phyloP scores from a whole-genome alignment of 192 early-diverging fungal genomes.

The Jimgerdemannia flammicorona region DNA sequence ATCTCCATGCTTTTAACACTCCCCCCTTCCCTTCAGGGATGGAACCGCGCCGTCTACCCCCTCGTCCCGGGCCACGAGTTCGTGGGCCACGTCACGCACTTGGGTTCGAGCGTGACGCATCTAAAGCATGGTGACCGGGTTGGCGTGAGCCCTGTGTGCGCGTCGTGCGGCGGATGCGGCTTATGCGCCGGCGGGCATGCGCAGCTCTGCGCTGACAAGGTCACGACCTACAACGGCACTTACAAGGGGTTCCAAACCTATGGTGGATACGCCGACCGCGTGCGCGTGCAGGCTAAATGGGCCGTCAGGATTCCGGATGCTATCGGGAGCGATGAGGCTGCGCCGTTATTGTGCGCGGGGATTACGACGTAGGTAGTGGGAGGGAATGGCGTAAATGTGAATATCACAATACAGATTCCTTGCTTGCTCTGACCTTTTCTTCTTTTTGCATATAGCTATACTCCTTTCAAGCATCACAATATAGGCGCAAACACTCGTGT shows the following conservation, averaged over 20 bases:
- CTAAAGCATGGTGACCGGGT: slow-evolving; percentile 42
- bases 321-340: slow-evolving; percentile 50
- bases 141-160: slow-evolving; percentile 33
- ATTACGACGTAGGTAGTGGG: slow-evolving; percentile 49
- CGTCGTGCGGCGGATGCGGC: slow-evolving; percentile 26
- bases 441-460: slow-evolving; percentile 19
- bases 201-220: slow-evolving; percentile 35
- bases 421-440: neutral
- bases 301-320: slow-evolving; percentile 56
- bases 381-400: neutral
- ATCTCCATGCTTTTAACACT: no score
- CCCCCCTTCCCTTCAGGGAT: slow-evolving; percentile 25
- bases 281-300: slow-evolving; percentile 39
- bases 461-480: slow-evolving; percentile 43
- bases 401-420: neutral
- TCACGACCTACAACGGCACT: slow-evolving; percentile 53
- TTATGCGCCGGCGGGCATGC: slow-evolving; percentile 24
- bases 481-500: slow-evolving; percentile 42
- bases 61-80: slow-evolving; percentile 54
- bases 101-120: slow-evolving; percentile 26
- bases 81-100: slow-evolving; percentile 38
- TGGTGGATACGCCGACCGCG: slow-evolving; percentile 25
- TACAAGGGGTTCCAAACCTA: slow-evolving; percentile 51
- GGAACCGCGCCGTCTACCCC: slow-evolving; percentile 38
- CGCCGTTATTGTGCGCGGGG: slow-evolving; percentile 82